Base-by-base conservation (phyloP, 192 early-diverging fungal species). In the Backusella morwellensis region DNA sequence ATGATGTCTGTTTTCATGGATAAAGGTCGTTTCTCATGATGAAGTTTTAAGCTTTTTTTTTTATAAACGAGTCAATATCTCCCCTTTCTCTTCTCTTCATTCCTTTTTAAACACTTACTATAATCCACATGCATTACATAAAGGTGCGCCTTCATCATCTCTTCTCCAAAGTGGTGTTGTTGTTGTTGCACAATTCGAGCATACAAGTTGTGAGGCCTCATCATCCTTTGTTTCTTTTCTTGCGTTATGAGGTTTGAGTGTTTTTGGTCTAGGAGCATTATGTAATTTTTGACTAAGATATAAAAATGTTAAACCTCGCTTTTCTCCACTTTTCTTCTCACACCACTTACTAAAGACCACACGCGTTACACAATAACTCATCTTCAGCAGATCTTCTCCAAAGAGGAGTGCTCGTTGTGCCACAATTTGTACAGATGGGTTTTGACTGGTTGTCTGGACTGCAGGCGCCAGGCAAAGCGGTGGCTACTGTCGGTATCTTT, bases 101-200 rank as follows among this genome's bases (percentile, higher is more conserved):
- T 50, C 47, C 17, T 19, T 50, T 50, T 17, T 50, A 44, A 44
- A 17, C 12, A 81, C 73, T 66, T 82, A 87, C 72, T 86, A 88
- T 63, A 88, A 73, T 6, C 86, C 86, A 67, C 86, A 88, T 32
- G 86, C 86, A 52, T 44, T 44, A 75, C 88, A 89, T 2, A 89
- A 71, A 14, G 85, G 85, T 23, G 84, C 85, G 9, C 88, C 88
- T 15, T 82, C 83, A 66, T 89, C 86, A 38, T 89, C 88, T 56
- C 95, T 86, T 36, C 98, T 89, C 98, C 98, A 99, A 32, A 99
- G 85, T 1, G 96, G 92, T 26, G 98, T 99, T 35, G 93, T 91
- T 5, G 93, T 97, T 1, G 91, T 92, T 35, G 86, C 82, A 74
- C 93, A 94, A 77, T 94, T 94, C 78, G 86, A 87, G 75, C 93